A percentile compares a stretch with the other conserved stretches of the same genome.
phyloP scores from a whole-genome alignment of 441 rosid species.

The Aquilaria agallochum region DNA sequence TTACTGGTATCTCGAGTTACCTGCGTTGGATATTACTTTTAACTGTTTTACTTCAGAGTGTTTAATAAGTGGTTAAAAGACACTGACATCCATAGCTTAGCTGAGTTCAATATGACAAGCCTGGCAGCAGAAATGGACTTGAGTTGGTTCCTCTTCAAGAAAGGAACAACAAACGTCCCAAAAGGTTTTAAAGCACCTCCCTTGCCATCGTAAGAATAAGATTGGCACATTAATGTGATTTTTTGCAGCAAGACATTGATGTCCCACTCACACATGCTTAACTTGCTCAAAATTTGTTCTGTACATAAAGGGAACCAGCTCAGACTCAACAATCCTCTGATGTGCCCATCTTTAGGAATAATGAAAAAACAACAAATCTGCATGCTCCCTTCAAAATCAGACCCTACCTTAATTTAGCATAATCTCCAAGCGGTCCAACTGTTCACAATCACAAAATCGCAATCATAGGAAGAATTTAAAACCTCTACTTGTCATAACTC shows the following conservation, averaged over 20 bases:
- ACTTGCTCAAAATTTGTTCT: not conserved
- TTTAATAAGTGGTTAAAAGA: too few species aligned
- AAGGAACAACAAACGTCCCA: too few species aligned
- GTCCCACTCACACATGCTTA: not conserved
- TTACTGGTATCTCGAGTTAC: too few species aligned
- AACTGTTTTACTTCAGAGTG: too few species aligned
- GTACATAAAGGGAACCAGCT: not conserved
- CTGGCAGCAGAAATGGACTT: too few species aligned
- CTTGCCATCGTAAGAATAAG: not conserved
- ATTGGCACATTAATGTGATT: not conserved
- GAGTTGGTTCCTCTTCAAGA: too few species aligned
- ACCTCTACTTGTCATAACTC: too few species aligned
- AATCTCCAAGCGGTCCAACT: slow-evolving; percentile 11
- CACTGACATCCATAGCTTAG: too few species aligned
- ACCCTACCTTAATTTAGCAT: not conserved
- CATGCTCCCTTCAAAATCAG: slow-evolving; percentile 7
- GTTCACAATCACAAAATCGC: not conserved
- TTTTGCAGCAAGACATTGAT: not conserved
- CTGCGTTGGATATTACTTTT: too few species aligned
- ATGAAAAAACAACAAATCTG: not conserved
- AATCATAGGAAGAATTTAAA: not conserved
- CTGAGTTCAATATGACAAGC: too few species aligned
- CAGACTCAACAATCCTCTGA: not conserved
- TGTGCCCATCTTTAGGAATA: not conserved
- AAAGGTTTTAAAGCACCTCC: not conserved